A percentile compares a stretch with the other conserved stretches of the same genome.
These are phyloP conservation scores for Penicillium cataractarum DNA, from an alignment of 495 filamentous ascomycete genomes.

Conservation along the genomic window DNA sequence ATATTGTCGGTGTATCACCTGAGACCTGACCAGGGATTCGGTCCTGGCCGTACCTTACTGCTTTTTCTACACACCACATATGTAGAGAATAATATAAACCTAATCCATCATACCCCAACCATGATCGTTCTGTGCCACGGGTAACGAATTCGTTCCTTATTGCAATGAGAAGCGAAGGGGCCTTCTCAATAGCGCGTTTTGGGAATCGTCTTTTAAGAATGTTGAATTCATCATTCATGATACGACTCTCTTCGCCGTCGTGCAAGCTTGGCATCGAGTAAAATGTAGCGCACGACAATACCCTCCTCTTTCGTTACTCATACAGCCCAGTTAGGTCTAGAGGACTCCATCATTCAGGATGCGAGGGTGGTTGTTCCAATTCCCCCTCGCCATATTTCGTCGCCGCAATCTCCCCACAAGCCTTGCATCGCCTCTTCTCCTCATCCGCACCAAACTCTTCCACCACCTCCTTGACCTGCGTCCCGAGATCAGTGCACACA, in stretches of 20 bases:
- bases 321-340: neutral
- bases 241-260: neutral
- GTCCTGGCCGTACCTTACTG: slow-evolving; percentile 15
- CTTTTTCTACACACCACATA: slow-evolving; percentile 10
- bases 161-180: too few relatives aligned
- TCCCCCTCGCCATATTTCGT: slow-evolving; percentile 44
- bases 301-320: neutral
- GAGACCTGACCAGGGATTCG: neutral
- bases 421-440: slow-evolving; percentile 73
- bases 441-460: slow-evolving; percentile 75
- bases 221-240: slow-evolving; percentile 20
- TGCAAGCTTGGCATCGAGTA: neutral
- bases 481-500: slow-evolving; percentile 90
- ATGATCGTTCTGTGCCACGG: neutral
- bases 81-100: slow-evolving; percentile 23
- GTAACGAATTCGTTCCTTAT: neutral
- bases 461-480: slow-evolving; percentile 94
- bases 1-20: neutral
- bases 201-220: neutral
- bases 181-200: too few relatives aligned
- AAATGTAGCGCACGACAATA: neutral
- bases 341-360: slow-evolving; percentile 32
- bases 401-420: slow-evolving; percentile 76
- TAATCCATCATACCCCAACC: slow-evolving; percentile 17
- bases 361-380: slow-evolving; percentile 45